These are phyloP conservation scores for Boletus vinaceobasis DNA, from an alignment of 768 basidiomycete species.

Conservation along the genomic window DNA sequence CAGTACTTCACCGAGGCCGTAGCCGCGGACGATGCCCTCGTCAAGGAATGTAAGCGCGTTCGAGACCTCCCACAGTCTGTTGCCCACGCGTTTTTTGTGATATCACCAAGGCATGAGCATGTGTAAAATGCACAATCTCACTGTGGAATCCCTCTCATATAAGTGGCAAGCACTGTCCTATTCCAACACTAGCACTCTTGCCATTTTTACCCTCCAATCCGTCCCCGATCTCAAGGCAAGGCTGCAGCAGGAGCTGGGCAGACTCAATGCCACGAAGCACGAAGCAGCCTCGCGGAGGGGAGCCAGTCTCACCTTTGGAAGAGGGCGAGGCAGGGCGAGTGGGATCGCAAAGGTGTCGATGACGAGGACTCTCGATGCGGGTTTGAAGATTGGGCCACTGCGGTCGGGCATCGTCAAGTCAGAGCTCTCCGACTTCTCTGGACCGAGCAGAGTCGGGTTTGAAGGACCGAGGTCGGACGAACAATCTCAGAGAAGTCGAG, in stretches of 20 bases:
- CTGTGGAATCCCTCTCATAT: slow-evolving; percentile 52
- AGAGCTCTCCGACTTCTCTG: slow-evolving; percentile 17
- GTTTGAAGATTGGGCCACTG: slow-evolving; percentile 15
- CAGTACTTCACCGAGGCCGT: slow-evolving; percentile 27
- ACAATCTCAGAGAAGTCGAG: slow-evolving; percentile 40
- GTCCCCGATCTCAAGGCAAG: slow-evolving; percentile 42
- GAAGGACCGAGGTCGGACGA: slow-evolving; percentile 30
- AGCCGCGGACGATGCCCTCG: slow-evolving; percentile 40
- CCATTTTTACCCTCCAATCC: slow-evolving; percentile 47
- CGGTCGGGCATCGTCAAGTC: slow-evolving; percentile 14
- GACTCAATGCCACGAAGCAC: slow-evolving; percentile 31
- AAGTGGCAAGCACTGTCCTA: slow-evolving; percentile 63
- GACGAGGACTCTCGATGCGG: slow-evolving; percentile 6
- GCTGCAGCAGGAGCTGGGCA: slow-evolving; percentile 42
- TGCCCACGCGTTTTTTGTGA: slow-evolving; percentile 12
- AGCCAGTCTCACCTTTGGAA: slow-evolving; percentile 6
- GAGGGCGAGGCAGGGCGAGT: slow-evolving; percentile 8
- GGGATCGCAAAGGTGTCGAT: neutral
- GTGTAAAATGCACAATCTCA: slow-evolving; percentile 59
- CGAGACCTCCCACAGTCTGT: neutral
- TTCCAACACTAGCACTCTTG: slow-evolving; percentile 30
- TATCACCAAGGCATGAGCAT: slow-evolving; percentile 51
- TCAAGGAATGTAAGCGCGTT: slow-evolving; percentile 49
- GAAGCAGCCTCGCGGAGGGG: slow-evolving; percentile 26
- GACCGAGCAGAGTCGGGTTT: slow-evolving; percentile 30